These are phyloP conservation scores for Umbilicaria muhlenbergii DNA, from an alignment of 495 filamentous ascomycete genomes.

Conservation along the genomic window DNA sequence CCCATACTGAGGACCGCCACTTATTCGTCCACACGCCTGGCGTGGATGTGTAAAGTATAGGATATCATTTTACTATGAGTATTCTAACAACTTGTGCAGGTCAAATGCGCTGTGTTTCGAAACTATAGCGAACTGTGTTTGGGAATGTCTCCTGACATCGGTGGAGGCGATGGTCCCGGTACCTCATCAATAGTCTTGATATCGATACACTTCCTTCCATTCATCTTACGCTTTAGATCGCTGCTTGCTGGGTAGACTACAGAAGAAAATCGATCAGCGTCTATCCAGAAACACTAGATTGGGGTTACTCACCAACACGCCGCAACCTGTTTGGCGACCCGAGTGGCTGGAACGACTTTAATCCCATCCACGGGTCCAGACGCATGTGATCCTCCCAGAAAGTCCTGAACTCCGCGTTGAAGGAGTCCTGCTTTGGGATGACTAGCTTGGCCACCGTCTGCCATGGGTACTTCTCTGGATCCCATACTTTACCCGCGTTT, in stretches of 20 bases:
- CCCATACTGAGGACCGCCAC: no score
- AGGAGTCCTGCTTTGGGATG: constrained; percentile 29
- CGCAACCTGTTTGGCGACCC: constrained; percentile 28
- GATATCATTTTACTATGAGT: no score
- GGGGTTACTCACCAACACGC: constrained; percentile 17
- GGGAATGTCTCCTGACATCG: no score
- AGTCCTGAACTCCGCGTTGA: constrained; percentile 22
- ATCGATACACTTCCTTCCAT: constrained; percentile 16
- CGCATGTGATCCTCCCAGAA: constrained; percentile 34
- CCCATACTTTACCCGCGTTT: constrained; percentile 31
- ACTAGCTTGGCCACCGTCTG: constrained; percentile 28
- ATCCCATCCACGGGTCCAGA: constrained; percentile 28
- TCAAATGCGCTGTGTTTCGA: no score
- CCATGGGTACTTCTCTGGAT: constrained; percentile 31
- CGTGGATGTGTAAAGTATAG: no score
- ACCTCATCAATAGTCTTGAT: constrained; percentile 18
- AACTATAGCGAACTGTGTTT: no score
- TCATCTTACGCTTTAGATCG: constrained; percentile 19
- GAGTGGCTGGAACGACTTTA: constrained; percentile 27
- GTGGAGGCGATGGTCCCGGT: constrained; percentile 4
- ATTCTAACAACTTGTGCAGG: no score
- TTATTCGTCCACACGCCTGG: no score
- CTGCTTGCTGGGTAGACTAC: constrained; percentile 22
- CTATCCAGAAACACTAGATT: neutral
- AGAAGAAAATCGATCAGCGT: neutral